These are phyloP conservation scores for Umbelopsis vinacea DNA, from an alignment of 192 early-diverging fungal genomes.

Conservation along the genomic window DNA sequence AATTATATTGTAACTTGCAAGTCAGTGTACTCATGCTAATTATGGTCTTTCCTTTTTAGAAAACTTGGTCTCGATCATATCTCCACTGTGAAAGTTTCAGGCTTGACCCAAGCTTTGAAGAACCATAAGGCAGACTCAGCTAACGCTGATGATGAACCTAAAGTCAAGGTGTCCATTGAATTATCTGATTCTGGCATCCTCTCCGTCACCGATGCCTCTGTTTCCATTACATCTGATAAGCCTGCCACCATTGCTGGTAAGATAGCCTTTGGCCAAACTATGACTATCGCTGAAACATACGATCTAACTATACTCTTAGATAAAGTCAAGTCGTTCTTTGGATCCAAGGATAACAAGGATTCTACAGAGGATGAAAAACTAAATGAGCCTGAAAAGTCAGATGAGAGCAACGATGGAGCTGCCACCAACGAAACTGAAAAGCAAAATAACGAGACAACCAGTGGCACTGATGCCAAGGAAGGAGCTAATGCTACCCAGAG, in stretches of 20 bases:
- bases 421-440: constrained; percentile 41
- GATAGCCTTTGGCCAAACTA: not conserved
- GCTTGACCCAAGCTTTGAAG: constrained; percentile 71
- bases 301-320: constrained; percentile 35
- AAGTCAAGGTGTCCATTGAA: constrained; percentile 84
- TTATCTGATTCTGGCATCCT: constrained; percentile 80
- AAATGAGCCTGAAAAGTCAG: constrained; percentile 24
- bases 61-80: constrained; percentile 52
- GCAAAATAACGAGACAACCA: constrained; percentile 38
- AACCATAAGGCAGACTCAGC: constrained; percentile 63
- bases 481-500: not conserved
- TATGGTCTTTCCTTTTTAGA: constrained; percentile 1
- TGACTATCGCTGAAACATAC: not conserved
- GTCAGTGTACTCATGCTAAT: not conserved
- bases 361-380: constrained; percentile 26
- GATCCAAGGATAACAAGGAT: constrained; percentile 52
- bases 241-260: constrained; percentile 32
- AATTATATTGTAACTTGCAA: not conserved
- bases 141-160: constrained; percentile 52
- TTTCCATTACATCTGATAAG: constrained; percentile 29
- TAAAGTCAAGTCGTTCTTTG: constrained; percentile 71
- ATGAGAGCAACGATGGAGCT: constrained; percentile 32
- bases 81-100: constrained; percentile 64
- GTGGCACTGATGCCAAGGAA: not conserved
- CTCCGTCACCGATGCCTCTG: constrained; percentile 65